Evolutionary conservation across 805 yeast species (phyloP).

Genomic region (Nakazawaea siamensis): DNA sequence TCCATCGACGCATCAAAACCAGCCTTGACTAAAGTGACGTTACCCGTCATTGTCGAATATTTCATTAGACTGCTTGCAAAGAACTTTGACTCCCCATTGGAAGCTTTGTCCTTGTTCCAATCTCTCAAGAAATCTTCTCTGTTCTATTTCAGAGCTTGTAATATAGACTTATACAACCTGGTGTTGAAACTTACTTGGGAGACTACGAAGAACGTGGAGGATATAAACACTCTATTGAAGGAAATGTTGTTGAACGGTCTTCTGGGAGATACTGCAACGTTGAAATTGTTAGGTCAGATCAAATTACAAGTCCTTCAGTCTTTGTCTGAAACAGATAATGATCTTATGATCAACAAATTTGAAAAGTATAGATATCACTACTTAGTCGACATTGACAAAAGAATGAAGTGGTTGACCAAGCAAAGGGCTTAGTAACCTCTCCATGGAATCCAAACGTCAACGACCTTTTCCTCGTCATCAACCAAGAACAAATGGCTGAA

Average conservation of each 20-base stretch:
- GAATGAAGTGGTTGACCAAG: slow-evolving; percentile 6
- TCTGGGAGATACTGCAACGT: slow-evolving; percentile 9
- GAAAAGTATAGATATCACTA: slow-evolving; percentile 7
- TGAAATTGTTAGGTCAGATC: slow-evolving; percentile 4
- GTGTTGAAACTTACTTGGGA: slow-evolving; percentile 5
- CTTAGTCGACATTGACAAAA: slow-evolving; percentile 4
- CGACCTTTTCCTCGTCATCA: slow-evolving; percentile 39
- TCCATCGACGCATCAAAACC: neutral
- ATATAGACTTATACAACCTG: slow-evolving; percentile 8
- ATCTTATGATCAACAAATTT: slow-evolving; percentile 6
- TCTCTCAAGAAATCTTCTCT: slow-evolving; percentile 4
- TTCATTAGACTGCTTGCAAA: neutral
- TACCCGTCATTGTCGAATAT: slow-evolving; percentile 8
- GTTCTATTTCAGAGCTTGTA: slow-evolving; percentile 6
- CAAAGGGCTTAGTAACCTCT: slow-evolving; percentile 31
- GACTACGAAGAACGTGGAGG: slow-evolving; percentile 3
- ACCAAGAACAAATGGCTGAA: slow-evolving; percentile 50
- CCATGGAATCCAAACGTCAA: slow-evolving; percentile 60
- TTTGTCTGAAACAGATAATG: slow-evolving; percentile 1
- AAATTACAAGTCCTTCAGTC: slow-evolving; percentile 4
- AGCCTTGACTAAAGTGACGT: slow-evolving; percentile 3
- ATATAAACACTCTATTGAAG: slow-evolving; percentile 1
- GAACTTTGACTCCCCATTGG: slow-evolving; percentile 4
- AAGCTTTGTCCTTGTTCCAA: slow-evolving; percentile 7
- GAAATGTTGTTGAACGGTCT: slow-evolving; percentile 11